Conservation (phyloP, 768 basidiomycete genomes). For the Pleurotus platypus region DNA sequence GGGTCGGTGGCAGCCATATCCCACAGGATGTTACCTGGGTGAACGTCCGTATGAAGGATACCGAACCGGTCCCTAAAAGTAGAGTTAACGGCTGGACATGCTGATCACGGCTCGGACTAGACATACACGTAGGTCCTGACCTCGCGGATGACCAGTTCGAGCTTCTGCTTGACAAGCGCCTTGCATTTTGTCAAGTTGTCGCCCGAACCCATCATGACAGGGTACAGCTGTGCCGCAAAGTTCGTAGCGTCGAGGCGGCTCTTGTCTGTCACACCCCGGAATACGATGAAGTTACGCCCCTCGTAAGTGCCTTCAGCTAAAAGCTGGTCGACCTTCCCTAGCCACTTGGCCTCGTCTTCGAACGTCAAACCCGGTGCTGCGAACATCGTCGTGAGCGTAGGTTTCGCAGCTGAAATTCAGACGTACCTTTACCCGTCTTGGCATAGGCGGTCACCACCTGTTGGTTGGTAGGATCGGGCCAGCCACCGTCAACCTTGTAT, state of each 20-base stretch:
- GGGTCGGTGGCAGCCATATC: not conserved
- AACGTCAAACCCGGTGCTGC: not conserved
- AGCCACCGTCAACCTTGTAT: not conserved
- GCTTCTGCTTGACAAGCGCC: no score
- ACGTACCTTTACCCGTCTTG: not conserved
- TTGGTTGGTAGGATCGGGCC: not conserved
- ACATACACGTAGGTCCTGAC: no score
- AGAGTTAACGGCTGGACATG: no score
- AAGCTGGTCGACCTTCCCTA: not conserved
- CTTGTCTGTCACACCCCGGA: not conserved
- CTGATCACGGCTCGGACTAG: not conserved
- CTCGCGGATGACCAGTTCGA: no score
- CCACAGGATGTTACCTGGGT: not conserved
- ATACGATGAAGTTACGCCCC: not conserved
- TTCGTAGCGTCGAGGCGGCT: not conserved
- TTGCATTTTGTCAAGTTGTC: no score
- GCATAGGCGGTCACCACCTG: not conserved
- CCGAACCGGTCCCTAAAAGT: not conserved
- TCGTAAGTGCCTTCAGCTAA: not conserved
- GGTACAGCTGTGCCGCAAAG: not conserved
- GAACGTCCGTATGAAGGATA: not conserved
- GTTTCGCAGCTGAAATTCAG: not conserved
- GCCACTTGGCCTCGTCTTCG: not conserved
- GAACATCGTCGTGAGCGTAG: not conserved
- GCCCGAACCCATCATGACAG: no score